A percentile compares a stretch with the other conserved stretches of the same genome.
phyloP scores from a whole-genome alignment of 192 early-diverging fungal genomes.

The Geosiphon pyriformis region DNA sequence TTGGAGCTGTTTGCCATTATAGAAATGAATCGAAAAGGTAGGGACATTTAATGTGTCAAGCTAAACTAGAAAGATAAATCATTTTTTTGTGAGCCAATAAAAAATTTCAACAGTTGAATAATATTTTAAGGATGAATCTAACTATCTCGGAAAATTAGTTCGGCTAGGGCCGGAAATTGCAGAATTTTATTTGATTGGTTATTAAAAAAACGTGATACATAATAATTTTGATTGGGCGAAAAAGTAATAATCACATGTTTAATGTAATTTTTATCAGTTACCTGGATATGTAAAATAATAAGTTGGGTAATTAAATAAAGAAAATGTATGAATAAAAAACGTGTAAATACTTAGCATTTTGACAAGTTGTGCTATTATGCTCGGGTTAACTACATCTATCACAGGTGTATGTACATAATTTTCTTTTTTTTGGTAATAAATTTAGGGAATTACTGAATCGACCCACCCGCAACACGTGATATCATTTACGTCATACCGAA shows the following conservation, averaged over 20 bases:
- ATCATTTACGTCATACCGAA: too few species aligned
- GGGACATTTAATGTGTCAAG: too few species aligned
- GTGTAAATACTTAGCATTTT: neutral
- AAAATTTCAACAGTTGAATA: too few species aligned
- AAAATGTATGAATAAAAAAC: neutral
- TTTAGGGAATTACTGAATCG: too few species aligned
- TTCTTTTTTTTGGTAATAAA: neutral
- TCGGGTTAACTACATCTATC: neutral
- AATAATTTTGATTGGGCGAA: neutral
- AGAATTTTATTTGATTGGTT: neutral
- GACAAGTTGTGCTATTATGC: neutral
- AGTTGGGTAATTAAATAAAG: neutral
- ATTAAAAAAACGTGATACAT: neutral
- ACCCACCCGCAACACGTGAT: too few species aligned
- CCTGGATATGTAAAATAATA: neutral
- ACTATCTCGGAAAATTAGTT: neutral
- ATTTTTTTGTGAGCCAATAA: too few species aligned
- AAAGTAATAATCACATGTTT: neutral
- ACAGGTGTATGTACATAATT: neutral
- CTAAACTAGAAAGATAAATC: too few species aligned
- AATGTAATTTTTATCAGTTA: neutral
- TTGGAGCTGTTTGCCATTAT: too few species aligned
- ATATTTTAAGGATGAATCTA: neutral
- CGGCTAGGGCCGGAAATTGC: neutral
- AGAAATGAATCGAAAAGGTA: too few species aligned